A percentile compares a stretch with the other conserved stretches of the same genome.
Conservation (phyloP, 2,329 filamentous ascomycete genomes). For the Penicillium oxalicum region DNA sequence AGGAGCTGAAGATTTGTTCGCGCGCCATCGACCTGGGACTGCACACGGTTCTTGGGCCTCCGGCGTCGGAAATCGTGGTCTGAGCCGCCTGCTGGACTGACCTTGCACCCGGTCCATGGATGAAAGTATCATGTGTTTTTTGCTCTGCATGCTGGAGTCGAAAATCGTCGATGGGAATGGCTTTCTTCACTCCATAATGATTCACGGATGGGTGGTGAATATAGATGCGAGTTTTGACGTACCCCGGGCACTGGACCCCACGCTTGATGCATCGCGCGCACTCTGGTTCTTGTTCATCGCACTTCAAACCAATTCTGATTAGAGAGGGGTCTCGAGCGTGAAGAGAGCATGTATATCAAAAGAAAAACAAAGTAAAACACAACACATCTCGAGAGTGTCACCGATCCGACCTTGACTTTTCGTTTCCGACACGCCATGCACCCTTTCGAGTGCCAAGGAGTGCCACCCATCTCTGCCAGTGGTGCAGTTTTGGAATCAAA, state of each 20-base stretch:
- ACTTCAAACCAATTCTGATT: not conserved
- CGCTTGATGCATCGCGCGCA: conserved; percentile 5
- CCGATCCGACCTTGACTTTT: conserved; percentile 2
- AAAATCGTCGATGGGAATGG: not conserved
- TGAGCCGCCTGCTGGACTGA: no score
- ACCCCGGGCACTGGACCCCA: conserved; percentile 4
- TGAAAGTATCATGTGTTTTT: not conserved
- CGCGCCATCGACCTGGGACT: not conserved
- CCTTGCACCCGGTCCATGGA: not conserved
- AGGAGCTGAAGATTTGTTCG: conserved; percentile 4
- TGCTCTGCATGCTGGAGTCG: not conserved
- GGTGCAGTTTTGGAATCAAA: not conserved
- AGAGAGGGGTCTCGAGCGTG: not conserved
- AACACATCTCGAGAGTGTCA: no score
- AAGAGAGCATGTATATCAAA: no score
- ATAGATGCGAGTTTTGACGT: conserved; percentile 4
- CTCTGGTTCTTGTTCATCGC: conserved; percentile 6
- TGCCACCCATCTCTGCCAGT: conserved; percentile 1
- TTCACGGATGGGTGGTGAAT: conserved; percentile 1
- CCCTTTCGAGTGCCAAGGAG: conserved; percentile 7
- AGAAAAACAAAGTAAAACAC: no score
- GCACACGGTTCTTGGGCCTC: not conserved
- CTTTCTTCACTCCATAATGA: not conserved
- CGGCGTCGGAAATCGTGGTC: not conserved
- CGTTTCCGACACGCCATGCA: conserved; percentile 4